Conservation (phyloP, 208 protist genomes). For the Trypanosoma avium region DNA sequence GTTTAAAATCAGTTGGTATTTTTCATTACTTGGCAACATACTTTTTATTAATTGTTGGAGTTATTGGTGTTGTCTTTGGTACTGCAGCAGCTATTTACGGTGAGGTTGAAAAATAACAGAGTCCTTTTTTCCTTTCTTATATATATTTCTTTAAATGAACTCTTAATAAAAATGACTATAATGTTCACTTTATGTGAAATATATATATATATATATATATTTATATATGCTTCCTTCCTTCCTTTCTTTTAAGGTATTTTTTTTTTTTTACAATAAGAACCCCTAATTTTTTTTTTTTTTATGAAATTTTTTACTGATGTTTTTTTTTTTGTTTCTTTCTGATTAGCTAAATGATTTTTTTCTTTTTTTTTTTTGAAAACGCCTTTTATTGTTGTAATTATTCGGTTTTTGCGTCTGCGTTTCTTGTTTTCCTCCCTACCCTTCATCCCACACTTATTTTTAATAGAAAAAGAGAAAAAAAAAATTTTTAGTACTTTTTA, state of each 20-base stretch:
- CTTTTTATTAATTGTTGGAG: constrained; percentile 44
- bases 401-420: constrained; percentile 4
- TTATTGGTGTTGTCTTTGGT: constrained; percentile 59
- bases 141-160: neutral
- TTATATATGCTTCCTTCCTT: constrained; percentile 2
- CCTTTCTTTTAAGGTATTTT: constrained; percentile 1
- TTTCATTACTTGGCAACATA: constrained; percentile 51
- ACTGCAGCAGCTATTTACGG: constrained; percentile 54
- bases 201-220: neutral
- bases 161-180: neutral
- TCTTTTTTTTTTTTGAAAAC: too few relatives aligned
- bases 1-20: constrained; percentile 29
- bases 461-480: too few relatives aligned
- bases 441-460: too few relatives aligned
- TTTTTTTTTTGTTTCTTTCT: constrained; percentile 1
- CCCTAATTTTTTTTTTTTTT: neutral
- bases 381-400: too few relatives aligned
- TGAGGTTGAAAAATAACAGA: neutral
- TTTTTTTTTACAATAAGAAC: constrained; percentile 13
- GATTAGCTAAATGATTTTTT: too few relatives aligned
- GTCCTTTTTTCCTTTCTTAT: neutral
- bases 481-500: too few relatives aligned
- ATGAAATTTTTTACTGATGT: neutral
- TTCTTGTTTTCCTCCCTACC: constrained; percentile 6
- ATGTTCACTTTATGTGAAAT: too few relatives aligned